Conservation (phyloP, 805 yeast species). For the Ogataea naganishii region DNA sequence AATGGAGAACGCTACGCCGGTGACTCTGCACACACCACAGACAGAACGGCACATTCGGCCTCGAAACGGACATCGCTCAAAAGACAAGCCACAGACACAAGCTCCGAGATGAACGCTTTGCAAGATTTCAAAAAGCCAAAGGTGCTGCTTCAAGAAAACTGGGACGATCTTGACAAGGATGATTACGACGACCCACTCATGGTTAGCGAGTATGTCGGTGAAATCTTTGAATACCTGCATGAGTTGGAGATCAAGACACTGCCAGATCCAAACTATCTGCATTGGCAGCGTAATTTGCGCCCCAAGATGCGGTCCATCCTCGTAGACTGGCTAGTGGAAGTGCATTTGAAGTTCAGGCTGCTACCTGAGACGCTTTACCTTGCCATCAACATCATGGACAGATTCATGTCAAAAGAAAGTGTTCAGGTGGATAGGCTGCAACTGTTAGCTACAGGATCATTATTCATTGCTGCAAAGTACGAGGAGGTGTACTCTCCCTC, state of each 20-base stretch:
- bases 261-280: slow-evolving; percentile 63
- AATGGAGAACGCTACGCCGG: too few relatives aligned
- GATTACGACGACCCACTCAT: slow-evolving; percentile 69
- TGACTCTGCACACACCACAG: too few relatives aligned
- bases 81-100: slow-evolving; percentile 48
- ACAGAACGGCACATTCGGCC: slow-evolving; percentile 3
- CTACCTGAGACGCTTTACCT: slow-evolving; percentile 80
- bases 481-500: slow-evolving; percentile 90
- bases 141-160: slow-evolving; percentile 31
- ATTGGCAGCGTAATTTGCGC: slow-evolving; percentile 55
- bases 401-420: slow-evolving; percentile 67
- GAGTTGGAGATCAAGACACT: slow-evolving; percentile 64
- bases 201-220: slow-evolving; percentile 89
- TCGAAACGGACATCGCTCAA: slow-evolving; percentile 30
- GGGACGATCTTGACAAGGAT: slow-evolving; percentile 71
- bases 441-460: slow-evolving; percentile 74
- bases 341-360: slow-evolving; percentile 74
- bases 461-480: slow-evolving; percentile 86
- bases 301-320: slow-evolving; percentile 81
- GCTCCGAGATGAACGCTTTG: slow-evolving; percentile 28
- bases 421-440: slow-evolving; percentile 77
- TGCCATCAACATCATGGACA: slow-evolving; percentile 80
- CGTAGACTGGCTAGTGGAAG: slow-evolving; percentile 92
- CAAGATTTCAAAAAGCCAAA: slow-evolving; percentile 23
- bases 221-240: slow-evolving; percentile 74